These are phyloP conservation scores for Trichoderma semiorbis DNA, from an alignment of 2,329 filamentous ascomycete species.

Conservation along the genomic window DNA sequence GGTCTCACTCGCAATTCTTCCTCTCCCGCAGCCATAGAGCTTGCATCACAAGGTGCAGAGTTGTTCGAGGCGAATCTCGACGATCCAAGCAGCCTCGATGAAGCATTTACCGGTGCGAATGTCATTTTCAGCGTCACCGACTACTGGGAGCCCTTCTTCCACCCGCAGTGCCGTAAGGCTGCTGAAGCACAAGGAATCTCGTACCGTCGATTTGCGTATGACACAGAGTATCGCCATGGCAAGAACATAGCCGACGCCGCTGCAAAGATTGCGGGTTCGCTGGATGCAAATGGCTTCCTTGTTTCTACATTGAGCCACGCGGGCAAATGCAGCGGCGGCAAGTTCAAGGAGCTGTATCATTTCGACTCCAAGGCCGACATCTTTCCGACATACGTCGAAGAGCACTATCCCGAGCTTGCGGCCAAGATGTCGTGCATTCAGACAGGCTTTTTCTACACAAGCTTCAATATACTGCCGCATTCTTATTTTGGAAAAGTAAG, in stretches of 20 bases:
- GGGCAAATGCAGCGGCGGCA: slow-evolving; percentile 43
- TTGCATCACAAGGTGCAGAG: slow-evolving; percentile 42
- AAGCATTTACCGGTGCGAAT: slow-evolving; percentile 44
- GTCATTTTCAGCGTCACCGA: slow-evolving; percentile 55
- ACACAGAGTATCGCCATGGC: slow-evolving; percentile 49
- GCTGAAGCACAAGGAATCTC: slow-evolving; percentile 39
- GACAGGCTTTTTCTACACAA: slow-evolving; percentile 47
- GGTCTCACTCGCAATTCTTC: slow-evolving; percentile 45
- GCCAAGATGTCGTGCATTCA: slow-evolving; percentile 51
- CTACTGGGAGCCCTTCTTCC: slow-evolving; percentile 52
- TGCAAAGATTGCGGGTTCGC: slow-evolving; percentile 35
- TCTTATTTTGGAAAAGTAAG: slow-evolving; percentile 46
- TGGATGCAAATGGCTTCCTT: slow-evolving; percentile 48
- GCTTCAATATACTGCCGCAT: slow-evolving; percentile 44
- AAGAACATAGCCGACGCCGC: slow-evolving; percentile 55
- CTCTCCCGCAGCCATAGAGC: slow-evolving; percentile 38
- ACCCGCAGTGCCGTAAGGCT: slow-evolving; percentile 39
- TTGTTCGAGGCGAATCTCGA: slow-evolving; percentile 44
- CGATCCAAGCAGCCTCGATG: slow-evolving; percentile 37
- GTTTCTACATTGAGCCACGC: slow-evolving; percentile 51
- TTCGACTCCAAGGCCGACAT: slow-evolving; percentile 52
- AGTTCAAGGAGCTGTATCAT: slow-evolving; percentile 48
- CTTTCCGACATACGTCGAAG: slow-evolving; percentile 44
- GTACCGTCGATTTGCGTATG: slow-evolving; percentile 43
- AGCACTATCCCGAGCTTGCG: slow-evolving; percentile 41